These are phyloP conservation scores for Podaxis mareebaensis DNA, from an alignment of 768 basidiomycete species.

Conservation along the genomic window DNA sequence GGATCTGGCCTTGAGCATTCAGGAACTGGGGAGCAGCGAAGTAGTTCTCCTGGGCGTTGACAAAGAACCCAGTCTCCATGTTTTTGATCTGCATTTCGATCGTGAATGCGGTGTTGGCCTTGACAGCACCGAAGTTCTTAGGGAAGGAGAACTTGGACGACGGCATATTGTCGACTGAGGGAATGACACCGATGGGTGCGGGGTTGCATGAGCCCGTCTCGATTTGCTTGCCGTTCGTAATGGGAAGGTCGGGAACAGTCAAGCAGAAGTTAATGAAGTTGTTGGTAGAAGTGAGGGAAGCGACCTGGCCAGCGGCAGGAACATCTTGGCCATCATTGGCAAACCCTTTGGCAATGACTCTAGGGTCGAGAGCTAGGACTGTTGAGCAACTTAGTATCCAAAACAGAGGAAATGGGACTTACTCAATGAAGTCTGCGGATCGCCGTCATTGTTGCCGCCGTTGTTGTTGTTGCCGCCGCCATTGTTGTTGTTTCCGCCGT, in stretches of 20 bases:
- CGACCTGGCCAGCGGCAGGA: conserved; percentile 45
- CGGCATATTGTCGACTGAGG: conserved; percentile 44
- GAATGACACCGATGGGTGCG: conserved; percentile 49
- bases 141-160: conserved; percentile 47
- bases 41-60: conserved; percentile 51
- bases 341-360: conserved; percentile 41
- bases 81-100: conserved; percentile 38
- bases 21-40: conserved; percentile 52
- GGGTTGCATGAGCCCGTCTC: conserved; percentile 54
- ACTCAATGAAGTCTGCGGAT: conserved; percentile 43
- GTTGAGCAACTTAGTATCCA: conserved; percentile 3
- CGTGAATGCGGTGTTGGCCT: conserved; percentile 44
- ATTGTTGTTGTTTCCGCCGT: conserved; percentile 15
- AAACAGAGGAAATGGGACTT: conserved; percentile 14
- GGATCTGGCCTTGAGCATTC: conserved; percentile 40
- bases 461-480: conserved; percentile 12
- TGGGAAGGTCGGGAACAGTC: conserved; percentile 40
- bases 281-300: conserved; percentile 54
- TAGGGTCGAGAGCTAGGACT: conserved; percentile 38
- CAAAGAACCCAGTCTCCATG: conserved; percentile 49
- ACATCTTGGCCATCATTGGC: conserved; percentile 44
- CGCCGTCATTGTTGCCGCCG: conserved; percentile 19
- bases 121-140: conserved; percentile 38
- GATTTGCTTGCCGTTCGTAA: conserved; percentile 53
- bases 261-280: conserved; percentile 68